Evolutionary conservation across 495 filamentous ascomycete species (phyloP), one percentile per base, ranked within the genome.

Genomic region (Thermothielavioides terrestris): DNA sequence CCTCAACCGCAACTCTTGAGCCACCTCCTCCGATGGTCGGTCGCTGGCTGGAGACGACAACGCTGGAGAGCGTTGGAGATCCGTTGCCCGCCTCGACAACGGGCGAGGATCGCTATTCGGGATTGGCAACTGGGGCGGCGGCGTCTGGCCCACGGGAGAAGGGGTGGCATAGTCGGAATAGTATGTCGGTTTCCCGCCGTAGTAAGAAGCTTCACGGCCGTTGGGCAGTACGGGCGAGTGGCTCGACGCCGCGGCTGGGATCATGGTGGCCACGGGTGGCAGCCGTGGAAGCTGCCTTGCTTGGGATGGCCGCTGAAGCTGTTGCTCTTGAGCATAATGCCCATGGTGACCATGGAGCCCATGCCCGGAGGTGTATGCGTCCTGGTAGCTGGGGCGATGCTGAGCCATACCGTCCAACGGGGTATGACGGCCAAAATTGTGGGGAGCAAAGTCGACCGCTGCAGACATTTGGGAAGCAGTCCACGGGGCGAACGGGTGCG

Each of bases 381-480:
- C 68, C 31, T 68, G 67, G 27, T 68, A 69, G 52, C 55, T 54
- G 48, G 72, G 62, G 52, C 64, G 54, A 23, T 41, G 68, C 62
- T 67, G 69, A 53, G 71, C 66, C 71, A 75, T 75, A 56, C 65
- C 62, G 59, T 71, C 69, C 55, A 70, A 56, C 62, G 70, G 65
- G 62, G 62, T 65, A 67, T 67, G 59, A 62, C 66, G 61, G 57
- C 63, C 62, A 60, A 71, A 63, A 38, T 57, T 57, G 61, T 66
- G 63, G 52, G 61, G 65, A 61, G 62, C 54, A 53, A 63, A 53
- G 47, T 64, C 68, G 58, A 62, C 68, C 40, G 63, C 65, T 58
- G 63, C 62, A 64, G 65, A 66, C 65, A 68, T 68, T 59, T 41
- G 58, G 55, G 58, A 50, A 48, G 49, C 17, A 34, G 35, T 52